A percentile compares a stretch with the other conserved stretches of the same genome.
phyloP scores from a whole-genome alignment of 305 asterid species.

The Stenogyne calaminthoides region DNA sequence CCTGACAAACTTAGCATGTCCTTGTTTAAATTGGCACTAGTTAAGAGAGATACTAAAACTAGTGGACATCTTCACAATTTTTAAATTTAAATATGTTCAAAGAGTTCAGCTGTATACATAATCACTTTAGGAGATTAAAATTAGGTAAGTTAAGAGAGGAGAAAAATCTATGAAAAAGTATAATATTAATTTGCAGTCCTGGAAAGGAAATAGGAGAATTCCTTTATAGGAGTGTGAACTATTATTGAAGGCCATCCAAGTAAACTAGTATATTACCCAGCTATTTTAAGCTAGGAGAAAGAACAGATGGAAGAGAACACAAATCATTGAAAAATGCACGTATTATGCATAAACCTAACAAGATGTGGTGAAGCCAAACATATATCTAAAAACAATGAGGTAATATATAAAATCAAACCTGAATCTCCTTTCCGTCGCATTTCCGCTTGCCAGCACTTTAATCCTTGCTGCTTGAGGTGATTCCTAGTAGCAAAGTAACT shows the following conservation, averaged over 20 bases:
- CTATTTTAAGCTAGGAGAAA: not conserved
- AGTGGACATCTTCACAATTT: not conserved
- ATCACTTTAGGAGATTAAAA: not conserved
- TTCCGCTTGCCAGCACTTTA: slow-evolving; percentile 94
- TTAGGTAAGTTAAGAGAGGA: not conserved
- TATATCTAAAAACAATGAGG: slow-evolving; percentile 23
- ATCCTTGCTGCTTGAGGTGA: slow-evolving; percentile 98
- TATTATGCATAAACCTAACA: slow-evolving; percentile 6
- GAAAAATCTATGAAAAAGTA: not conserved
- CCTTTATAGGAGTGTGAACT: not conserved
- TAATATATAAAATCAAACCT: slow-evolving; percentile 49
- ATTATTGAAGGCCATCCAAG: not conserved
- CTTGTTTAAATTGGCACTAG: not conserved
- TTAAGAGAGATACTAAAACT: not conserved
- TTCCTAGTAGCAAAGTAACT: slow-evolving; percentile 55
- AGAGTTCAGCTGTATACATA: not conserved
- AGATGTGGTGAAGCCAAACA: slow-evolving; percentile 12
- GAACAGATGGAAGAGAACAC: not conserved
- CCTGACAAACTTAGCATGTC: not conserved
- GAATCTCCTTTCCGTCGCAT: slow-evolving; percentile 98
- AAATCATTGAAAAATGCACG: not conserved
- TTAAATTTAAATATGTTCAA: not conserved
- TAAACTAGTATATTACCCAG: not conserved
- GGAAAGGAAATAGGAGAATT: not conserved
- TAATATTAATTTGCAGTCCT: not conserved